Evolutionary conservation across 225 moss, liverwort and hornwort genomes (phyloP), one percentile per base, ranked within the genome.

Genomic region (Polytrichum commune): DNA sequence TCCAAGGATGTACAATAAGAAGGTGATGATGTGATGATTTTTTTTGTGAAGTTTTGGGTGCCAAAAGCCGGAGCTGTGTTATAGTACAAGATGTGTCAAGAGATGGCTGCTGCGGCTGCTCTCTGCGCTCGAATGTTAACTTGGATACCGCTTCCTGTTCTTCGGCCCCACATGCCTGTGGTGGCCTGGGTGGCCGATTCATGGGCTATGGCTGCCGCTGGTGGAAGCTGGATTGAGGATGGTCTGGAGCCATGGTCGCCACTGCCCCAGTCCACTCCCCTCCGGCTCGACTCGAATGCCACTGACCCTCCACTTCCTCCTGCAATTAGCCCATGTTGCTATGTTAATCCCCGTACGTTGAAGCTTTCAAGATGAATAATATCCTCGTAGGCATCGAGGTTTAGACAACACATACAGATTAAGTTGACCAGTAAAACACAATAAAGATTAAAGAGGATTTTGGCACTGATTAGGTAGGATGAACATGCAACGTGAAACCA

Each of bases 131-230:
- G 81, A 13, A 63, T 56, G 23, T 86, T 79, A 0, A 82, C 67
- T 69, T 82, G 83, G 27, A 87, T 60, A 65, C 87, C 87, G 60
- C 83, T 84, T 9, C 87, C 87, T 9, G 87, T 81, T 66, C 87
- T 76, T 18, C 87, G 78, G 25, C 87, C 83, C 87, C 87, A 87
- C 1, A 69, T n/a, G 22, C 87, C 87, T 5, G 74, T 72, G 2
- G 78, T 86, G 0, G 86, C 83, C 1, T 75, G 77, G 27, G 70
- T 33, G 7, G 75, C 77, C 26, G 67, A 66, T 53, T 86, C 74
- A 8, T 86, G 79, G 8, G 77, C 74, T 1, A 57, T 54, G 18
- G 74, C 79, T 4, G 86, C 82, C 0, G 86, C 86, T 0, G 85
- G 74, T 5, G 74, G 74, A 29, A 54, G 27, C 46, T 83, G 70